A percentile compares a stretch with the other conserved stretches of the same genome.
phyloP scores from a whole-genome alignment of 805 yeast genomes.

The Candida schatavii region DNA sequence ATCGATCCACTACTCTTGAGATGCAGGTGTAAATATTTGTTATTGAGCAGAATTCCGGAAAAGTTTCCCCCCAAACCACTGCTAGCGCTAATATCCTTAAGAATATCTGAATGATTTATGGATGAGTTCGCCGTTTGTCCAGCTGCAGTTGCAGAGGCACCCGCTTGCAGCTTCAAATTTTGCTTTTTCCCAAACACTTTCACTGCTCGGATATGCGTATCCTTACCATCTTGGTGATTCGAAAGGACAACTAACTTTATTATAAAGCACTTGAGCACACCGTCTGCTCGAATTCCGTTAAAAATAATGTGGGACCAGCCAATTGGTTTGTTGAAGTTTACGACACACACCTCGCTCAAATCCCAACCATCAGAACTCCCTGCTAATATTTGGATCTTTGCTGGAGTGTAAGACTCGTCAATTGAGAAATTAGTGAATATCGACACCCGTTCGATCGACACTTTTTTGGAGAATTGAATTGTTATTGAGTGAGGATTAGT shows the following conservation, averaged over 20 bases:
- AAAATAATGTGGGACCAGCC: conserved; percentile 78
- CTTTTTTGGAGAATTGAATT: conserved; percentile 75
- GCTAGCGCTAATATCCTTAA: conserved; percentile 17
- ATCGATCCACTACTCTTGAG: conserved; percentile 2
- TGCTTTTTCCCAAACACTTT: conserved; percentile 48
- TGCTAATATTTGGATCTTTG: conserved; percentile 57
- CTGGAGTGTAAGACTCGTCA: conserved; percentile 95
- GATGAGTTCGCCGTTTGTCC: not conserved
- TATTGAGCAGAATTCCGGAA: conserved; percentile 30
- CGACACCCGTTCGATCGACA: conserved; percentile 63
- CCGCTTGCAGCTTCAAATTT: conserved; percentile 12
- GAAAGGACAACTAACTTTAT: conserved; percentile 60
- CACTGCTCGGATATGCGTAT: conserved; percentile 81
- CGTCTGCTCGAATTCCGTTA: conserved; percentile 51
- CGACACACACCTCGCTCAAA: conserved; percentile 59
- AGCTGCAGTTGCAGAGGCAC: conserved; percentile 8
- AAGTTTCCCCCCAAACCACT: conserved; percentile 20
- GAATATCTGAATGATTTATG: not conserved
- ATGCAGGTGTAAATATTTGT: conserved; percentile 6
- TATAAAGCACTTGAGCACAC: conserved; percentile 63
- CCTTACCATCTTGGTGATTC: conserved; percentile 95
- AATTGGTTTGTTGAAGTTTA: conserved; percentile 59
- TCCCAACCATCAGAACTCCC: conserved; percentile 79
- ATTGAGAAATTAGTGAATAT: conserved; percentile 65
- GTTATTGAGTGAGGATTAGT: conserved; percentile 80